A percentile compares a stretch with the other conserved stretches of the same genome.
Conservation (phyloP, 2,329 filamentous ascomycete species). For the Camillea tinctor region DNA sequence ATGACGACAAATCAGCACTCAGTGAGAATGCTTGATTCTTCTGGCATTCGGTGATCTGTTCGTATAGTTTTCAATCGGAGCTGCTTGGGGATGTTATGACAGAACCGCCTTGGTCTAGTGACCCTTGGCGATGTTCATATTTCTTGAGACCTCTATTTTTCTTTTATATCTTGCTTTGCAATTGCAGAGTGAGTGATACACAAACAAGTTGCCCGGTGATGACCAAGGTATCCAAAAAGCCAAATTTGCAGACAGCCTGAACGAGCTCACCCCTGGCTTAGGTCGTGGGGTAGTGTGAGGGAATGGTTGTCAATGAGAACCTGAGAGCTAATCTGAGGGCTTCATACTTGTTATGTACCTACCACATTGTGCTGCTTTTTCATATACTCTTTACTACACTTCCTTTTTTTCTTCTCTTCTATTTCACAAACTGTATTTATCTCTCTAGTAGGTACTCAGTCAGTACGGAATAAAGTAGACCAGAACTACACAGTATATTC, state of each 20-base stretch:
- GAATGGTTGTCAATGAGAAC: conserved; percentile 52
- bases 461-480: too few species aligned
- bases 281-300: conserved; percentile 15
- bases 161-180: conserved; percentile 15
- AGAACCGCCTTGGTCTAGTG: conserved; percentile 22
- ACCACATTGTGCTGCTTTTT: neutral
- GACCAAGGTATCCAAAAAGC: conserved; percentile 54
- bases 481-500: too few species aligned
- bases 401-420: neutral
- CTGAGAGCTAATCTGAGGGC: conserved; percentile 58
- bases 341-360: conserved; percentile 16
- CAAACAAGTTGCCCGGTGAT: conserved; percentile 45
- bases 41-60: conserved; percentile 25
- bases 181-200: conserved; percentile 19
- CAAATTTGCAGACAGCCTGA: conserved; percentile 55
- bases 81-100: conserved; percentile 35
- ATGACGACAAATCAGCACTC: conserved; percentile 30
- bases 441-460: too few species aligned
- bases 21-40: conserved; percentile 17
- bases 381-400: neutral
- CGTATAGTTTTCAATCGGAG: conserved; percentile 56
- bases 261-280: conserved; percentile 12
- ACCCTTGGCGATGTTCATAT: conserved; percentile 8
- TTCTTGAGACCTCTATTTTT: conserved; percentile 10
- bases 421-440: too few species aligned